Evolutionary conservation across 805 yeast species (phyloP), one percentile per base, ranked within the genome.

Genomic region (Groenewaldozyma salmanticensis): DNA sequence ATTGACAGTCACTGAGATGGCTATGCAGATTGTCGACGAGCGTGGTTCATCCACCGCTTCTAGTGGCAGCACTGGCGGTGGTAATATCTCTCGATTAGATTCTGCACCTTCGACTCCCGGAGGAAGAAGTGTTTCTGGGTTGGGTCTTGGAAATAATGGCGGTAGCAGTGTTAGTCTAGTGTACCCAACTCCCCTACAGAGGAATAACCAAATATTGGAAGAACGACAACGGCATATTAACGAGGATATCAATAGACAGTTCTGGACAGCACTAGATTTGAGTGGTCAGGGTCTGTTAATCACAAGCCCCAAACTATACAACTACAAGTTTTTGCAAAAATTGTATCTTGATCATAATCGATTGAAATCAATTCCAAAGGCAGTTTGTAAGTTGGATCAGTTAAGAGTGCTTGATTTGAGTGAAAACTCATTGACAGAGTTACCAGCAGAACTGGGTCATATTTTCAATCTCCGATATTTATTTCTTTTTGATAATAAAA

Each of bases 201-300:
- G 57, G 50, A 52, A 59, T 36, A 61, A 61, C 46, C 60, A 54
- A 40, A 48, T 62, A 41, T 65, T 66, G 46, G 67, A 66, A 19
- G 62, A 66, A 42, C 57, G 64, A 47, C 69, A 59, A 47, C 58
- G 62, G 27, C 54, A 52, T 33, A 57, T 60, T 44, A 62, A 61
- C 42, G 64, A 61, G 50, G 63, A 58, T 35, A 44, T 58, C 39
- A 57, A 67, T 52, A 80, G 79, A 45, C 96, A 88, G 64, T 72
- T 83, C 56, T 92, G 99, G 99, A 82, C 94, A 40, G 90, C 88
- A 4, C 67, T 92, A 49, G 99, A 92, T 64, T 67, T 90, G 49
- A 78, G 94, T 49, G 96, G 96, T 45, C 94, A 92, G 61, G 84
- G 90, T 27, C 68, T 92, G 39, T 67, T 75, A 47, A 72, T 75